Evolutionary conservation across 257 asterid genomes (phyloP).

Genomic region (Asclepias syriaca): DNA sequence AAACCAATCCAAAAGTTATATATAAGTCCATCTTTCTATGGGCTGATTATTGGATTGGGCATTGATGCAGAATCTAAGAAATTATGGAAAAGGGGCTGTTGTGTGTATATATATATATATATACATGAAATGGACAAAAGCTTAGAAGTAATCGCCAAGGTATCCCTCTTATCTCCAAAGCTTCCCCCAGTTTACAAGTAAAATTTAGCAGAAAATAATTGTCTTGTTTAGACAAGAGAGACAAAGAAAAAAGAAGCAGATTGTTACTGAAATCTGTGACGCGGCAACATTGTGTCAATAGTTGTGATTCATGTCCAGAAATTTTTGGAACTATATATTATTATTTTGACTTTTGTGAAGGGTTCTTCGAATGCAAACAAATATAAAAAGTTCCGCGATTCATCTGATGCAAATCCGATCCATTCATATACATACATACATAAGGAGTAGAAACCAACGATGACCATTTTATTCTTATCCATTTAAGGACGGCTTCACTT

Average conservation of each 20-base stretch:
- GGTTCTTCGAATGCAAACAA: neutral
- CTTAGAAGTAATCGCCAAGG: slow-evolving; percentile 1
- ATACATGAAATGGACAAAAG: neutral
- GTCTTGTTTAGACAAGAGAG: neutral
- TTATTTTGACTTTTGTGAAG: neutral
- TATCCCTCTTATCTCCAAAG: neutral
- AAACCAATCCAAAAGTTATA: no score
- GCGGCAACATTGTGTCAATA: neutral
- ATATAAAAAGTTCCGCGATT: neutral
- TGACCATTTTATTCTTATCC: no score
- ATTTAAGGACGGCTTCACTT: no score
- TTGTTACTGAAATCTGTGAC: neutral
- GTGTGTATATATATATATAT: no score
- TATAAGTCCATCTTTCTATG: no score
- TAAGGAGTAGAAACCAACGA: no score
- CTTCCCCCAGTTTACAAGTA: neutral
- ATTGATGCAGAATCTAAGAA: no score
- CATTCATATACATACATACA: no score
- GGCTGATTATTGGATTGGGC: no score
- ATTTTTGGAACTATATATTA: neutral
- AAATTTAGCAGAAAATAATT: neutral
- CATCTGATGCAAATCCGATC: neutral
- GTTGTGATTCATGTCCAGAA: neutral
- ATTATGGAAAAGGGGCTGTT: no score
- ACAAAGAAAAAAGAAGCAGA: neutral